These are phyloP conservation scores for Suillus decipiens DNA, from an alignment of 768 basidiomycete genomes.

Conservation along the genomic window DNA sequence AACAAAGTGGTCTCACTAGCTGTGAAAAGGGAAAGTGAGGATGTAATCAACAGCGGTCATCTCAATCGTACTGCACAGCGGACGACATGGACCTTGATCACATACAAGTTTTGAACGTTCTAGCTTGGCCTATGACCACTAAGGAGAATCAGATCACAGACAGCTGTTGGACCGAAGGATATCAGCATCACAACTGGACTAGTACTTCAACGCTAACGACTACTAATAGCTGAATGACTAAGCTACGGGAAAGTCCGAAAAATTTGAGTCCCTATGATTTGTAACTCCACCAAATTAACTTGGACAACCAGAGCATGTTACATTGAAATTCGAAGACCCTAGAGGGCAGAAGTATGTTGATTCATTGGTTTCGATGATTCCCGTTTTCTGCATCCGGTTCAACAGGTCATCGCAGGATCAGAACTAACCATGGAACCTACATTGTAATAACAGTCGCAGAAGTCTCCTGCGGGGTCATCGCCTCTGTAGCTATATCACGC, in stretches of 20 bases:
- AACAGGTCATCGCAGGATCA: not conserved
- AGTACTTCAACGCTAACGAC: not conserved
- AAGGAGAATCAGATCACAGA: not conserved
- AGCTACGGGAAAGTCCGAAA: slow-evolving; percentile 1
- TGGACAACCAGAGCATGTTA: not conserved
- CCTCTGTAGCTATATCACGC: not conserved
- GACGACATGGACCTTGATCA: not conserved
- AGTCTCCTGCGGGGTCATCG: not conserved
- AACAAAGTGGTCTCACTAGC: not conserved
- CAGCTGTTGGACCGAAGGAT: not conserved
- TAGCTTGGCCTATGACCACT: not conserved
- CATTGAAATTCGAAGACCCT: not conserved
- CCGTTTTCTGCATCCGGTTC: not conserved
- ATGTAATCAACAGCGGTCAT: not conserved
- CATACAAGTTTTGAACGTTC: not conserved
- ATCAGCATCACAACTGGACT: not conserved
- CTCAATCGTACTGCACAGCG: not conserved
- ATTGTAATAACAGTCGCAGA: slow-evolving; percentile 5
- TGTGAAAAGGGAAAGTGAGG: not conserved
- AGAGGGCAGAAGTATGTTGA: slow-evolving; percentile 2
- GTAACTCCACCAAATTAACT: not conserved
- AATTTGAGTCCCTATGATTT: not conserved
- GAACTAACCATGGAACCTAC: not conserved
- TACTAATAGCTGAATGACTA: not conserved
- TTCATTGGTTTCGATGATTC: not conserved